Percentiles rank a stretch among this genome's conserved stretches.
phyloP scores from a whole-genome alignment of 2,329 filamentous ascomycete species.

The Penicillium sp. region DNA sequence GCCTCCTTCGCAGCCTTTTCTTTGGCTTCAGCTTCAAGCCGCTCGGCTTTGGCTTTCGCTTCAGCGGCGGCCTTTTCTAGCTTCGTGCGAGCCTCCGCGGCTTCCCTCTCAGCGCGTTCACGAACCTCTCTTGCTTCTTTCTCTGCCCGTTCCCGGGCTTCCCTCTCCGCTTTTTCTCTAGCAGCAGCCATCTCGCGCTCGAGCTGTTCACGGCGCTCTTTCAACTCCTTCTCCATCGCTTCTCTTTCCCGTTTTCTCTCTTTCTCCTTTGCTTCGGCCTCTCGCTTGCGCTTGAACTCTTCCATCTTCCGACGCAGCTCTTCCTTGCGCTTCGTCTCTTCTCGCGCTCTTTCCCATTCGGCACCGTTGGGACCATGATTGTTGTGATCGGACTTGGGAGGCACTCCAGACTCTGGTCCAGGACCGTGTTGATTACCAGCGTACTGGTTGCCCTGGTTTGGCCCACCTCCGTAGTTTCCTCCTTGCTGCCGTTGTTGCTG shows the following conservation, averaged over 20 bases:
- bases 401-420: slow-evolving; percentile 4
- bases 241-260: slow-evolving; percentile 43
- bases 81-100: slow-evolving; percentile 17
- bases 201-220: slow-evolving; percentile 43
- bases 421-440: slow-evolving; percentile 36
- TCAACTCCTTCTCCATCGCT: slow-evolving; percentile 42
- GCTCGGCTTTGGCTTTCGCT: slow-evolving; percentile 31
- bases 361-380: slow-evolving; percentile 18
- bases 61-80: slow-evolving; percentile 27
- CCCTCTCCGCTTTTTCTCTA: slow-evolving; percentile 34
- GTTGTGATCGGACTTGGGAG: slow-evolving; percentile 22
- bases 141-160: slow-evolving; percentile 24
- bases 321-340: slow-evolving; percentile 39
- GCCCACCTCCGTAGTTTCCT: slow-evolving; percentile 33
- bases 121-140: slow-evolving; percentile 22
- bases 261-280: slow-evolving; percentile 41
- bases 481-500: slow-evolving; percentile 27
- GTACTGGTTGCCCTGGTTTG: slow-evolving; percentile 34
- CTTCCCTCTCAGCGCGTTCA: slow-evolving; percentile 23
- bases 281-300: slow-evolving; percentile 38
- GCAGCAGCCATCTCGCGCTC: slow-evolving; percentile 41
- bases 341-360: slow-evolving; percentile 32
- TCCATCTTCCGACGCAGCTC: slow-evolving; percentile 43
- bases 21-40: slow-evolving; percentile 36
- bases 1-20: slow-evolving; percentile 38